Percentiles rank a stretch among this genome's conserved stretches.
These are phyloP conservation scores for Phyllosticta citribraziliensis DNA, from an alignment of 2,329 filamentous ascomycete species.

Conservation along the genomic window DNA sequence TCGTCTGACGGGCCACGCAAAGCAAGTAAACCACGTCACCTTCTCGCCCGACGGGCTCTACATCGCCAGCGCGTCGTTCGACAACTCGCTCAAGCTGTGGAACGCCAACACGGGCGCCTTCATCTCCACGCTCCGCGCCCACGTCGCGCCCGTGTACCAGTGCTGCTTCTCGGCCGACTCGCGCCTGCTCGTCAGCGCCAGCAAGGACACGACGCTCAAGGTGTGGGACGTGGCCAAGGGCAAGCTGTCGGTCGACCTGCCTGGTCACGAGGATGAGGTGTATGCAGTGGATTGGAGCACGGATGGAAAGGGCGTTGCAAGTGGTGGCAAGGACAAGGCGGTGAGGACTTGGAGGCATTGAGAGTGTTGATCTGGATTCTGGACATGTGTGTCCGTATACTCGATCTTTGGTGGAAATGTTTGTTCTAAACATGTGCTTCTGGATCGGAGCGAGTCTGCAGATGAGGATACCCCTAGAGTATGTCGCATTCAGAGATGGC, in stretches of 20 bases:
- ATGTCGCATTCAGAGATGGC: too few species aligned
- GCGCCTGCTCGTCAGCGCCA: constrained; percentile 74
- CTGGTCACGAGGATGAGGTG: constrained; percentile 85
- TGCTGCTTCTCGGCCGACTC: constrained; percentile 89
- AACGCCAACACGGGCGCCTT: constrained; percentile 67
- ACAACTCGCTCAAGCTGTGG: constrained; percentile 94
- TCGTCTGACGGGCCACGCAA: constrained; percentile 88
- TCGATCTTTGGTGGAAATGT: neutral
- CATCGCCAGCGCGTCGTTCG: constrained; percentile 82
- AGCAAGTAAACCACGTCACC: constrained; percentile 89
- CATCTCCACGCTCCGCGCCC: constrained; percentile 76
- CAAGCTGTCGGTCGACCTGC: constrained; percentile 73
- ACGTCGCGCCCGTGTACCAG: constrained; percentile 87
- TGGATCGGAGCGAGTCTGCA: too few species aligned
- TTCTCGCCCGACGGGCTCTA: constrained; percentile 85
- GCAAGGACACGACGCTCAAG: constrained; percentile 88
- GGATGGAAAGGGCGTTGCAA: constrained; percentile 79
- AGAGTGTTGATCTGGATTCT: neutral
- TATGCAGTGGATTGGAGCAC: constrained; percentile 93
- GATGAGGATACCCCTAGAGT: too few species aligned
- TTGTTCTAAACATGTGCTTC: too few species aligned
- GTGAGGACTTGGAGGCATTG: constrained; percentile 56
- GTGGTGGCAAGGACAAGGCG: constrained; percentile 84
- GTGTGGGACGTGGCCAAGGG: constrained; percentile 85
- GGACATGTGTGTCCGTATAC: neutral